phyloP scores from a whole-genome alignment of 306 rosid genomes.

The Fagus crenata region DNA sequence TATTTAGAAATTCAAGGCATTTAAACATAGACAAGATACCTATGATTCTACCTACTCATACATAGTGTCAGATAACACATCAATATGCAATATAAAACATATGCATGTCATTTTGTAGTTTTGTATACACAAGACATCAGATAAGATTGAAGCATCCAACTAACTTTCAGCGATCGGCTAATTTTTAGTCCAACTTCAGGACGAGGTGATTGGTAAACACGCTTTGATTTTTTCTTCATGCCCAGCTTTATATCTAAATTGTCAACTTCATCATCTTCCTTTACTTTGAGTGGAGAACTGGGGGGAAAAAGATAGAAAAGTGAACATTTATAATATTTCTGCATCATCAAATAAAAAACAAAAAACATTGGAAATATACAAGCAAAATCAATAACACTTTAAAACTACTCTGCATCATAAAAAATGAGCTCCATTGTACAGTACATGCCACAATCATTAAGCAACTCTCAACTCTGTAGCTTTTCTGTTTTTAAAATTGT shows the following conservation, averaged over 20 bases:
- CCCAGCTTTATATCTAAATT: conserved; percentile 75
- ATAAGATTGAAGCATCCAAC: conserved; percentile 50
- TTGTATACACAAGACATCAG: not conserved
- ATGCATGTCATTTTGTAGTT: not conserved
- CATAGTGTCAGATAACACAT: not conserved
- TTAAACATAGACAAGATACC: not conserved
- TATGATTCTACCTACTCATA: not conserved
- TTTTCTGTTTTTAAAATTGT: not conserved
- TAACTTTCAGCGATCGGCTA: conserved; percentile 90
- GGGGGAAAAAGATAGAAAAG: conserved; percentile 1
- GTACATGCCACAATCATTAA: not conserved
- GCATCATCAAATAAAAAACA: conserved; percentile 7
- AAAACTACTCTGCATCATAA: conserved; percentile 12
- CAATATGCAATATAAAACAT: not conserved
- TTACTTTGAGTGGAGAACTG: conserved; percentile 82
- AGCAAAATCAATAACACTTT: not conserved
- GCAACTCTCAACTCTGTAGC: not conserved
- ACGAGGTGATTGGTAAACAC: conserved; percentile 78
- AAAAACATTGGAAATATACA: not conserved
- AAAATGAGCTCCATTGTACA: not conserved
- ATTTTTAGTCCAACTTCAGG: conserved; percentile 95
- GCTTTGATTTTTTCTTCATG: conserved; percentile 78
- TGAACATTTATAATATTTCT: conserved; percentile 5
- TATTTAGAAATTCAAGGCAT: not conserved
- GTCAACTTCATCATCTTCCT: conserved; percentile 96